Conservation (phyloP, 2,329 filamentous ascomycete genomes). For the Xylaria polymorpha region DNA sequence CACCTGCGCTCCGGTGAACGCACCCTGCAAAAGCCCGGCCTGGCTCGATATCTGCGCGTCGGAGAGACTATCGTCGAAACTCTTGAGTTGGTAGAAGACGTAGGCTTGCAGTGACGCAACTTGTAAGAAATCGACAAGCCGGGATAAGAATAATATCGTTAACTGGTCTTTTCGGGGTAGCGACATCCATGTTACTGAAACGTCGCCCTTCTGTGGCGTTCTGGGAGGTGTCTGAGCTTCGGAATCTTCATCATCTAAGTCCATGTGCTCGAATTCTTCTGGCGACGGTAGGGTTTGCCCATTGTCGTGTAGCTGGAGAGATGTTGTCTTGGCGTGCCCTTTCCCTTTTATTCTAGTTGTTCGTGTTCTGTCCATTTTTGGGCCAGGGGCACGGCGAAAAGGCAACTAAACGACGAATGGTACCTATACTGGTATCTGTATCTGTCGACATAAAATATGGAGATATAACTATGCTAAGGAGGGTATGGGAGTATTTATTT, state of each 20-base stretch:
- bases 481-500: not conserved
- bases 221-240: conserved; percentile 40
- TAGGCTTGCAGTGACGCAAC: conserved; percentile 76
- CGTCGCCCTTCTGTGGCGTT: conserved; percentile 34
- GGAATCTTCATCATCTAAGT: conserved; percentile 31
- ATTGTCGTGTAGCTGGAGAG: conserved; percentile 33
- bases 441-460: conserved; percentile 18
- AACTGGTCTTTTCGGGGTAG: conserved; percentile 79
- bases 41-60: conserved; percentile 71
- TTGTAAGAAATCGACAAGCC: conserved; percentile 78
- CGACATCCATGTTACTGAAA: conserved; percentile 72
- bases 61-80: conserved; percentile 67
- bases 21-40: conserved; percentile 75
- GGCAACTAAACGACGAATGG: not conserved
- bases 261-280: conserved; percentile 38
- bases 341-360: conserved; percentile 10
- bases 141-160: conserved; percentile 74
- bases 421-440: conserved; percentile 3
- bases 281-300: conserved; percentile 36
- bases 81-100: conserved; percentile 80
- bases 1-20: conserved; percentile 80
- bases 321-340: conserved; percentile 42
- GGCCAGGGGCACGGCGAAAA: conserved; percentile 4
- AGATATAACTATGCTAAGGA: conserved; percentile 10
- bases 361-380: conserved; percentile 26